phyloP scores from a whole-genome alignment of 1,284 basidiomycete species.

The Sanguinoderma infundibulare region DNA sequence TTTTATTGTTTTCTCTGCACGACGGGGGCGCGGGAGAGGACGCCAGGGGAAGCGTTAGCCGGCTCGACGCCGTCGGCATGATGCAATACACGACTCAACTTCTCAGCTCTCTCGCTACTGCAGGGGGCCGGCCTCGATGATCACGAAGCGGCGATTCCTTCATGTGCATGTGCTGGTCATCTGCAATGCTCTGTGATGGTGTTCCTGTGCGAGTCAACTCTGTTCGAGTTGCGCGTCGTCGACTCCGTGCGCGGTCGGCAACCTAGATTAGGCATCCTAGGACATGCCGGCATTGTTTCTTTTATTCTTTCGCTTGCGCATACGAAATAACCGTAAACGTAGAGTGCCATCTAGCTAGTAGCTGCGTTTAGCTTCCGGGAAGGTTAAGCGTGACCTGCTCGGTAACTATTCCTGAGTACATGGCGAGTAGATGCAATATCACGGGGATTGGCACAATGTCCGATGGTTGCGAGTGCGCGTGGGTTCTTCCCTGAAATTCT shows the following conservation, averaged over 20 bases:
- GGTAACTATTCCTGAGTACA: neutral
- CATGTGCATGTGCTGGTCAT: neutral
- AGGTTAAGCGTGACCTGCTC: neutral
- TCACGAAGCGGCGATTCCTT: conserved; percentile 1
- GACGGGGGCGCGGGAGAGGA: conserved; percentile 3
- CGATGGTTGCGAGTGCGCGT: conserved; percentile 5
- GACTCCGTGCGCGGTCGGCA: neutral
- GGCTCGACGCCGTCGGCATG: neutral
- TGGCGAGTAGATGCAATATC: conserved; percentile 8
- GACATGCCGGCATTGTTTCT: neutral
- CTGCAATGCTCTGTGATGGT: neutral
- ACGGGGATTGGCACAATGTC: conserved; percentile 21
- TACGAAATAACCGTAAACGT: neutral
- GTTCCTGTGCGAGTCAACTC: neutral
- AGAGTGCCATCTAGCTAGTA: too few species aligned
- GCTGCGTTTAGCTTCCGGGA: too few species aligned
- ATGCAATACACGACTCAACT: conserved; percentile 1
- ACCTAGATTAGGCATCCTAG: neutral
- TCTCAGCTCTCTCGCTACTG: neutral
- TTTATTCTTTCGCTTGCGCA: neutral
- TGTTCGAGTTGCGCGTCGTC: neutral
- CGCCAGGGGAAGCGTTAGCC: neutral
- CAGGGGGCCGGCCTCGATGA: neutral
- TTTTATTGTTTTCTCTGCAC: conserved; percentile 21
- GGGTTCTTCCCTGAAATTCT: conserved; percentile 6